Evolutionary conservation across 495 filamentous ascomycete species (phyloP), one percentile per base, ranked within the genome.

Genomic region (Talaromyces borbonicus): DNA sequence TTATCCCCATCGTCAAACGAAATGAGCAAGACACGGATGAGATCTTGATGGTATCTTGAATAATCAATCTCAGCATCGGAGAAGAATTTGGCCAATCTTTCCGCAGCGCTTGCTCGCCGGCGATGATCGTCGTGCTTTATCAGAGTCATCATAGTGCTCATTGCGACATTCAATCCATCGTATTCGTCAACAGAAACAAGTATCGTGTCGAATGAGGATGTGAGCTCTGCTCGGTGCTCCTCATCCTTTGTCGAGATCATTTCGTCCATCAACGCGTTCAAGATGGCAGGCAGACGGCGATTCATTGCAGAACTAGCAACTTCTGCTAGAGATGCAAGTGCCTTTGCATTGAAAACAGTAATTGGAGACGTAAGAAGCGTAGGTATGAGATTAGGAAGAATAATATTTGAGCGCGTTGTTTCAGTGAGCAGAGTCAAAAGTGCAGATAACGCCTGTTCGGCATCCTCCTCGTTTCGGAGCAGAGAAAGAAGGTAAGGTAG

Each of bases 301-400:
- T 87, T 92, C 81, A 98, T 90, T 45, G 92, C 79, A 25, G 81
- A 69, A 24, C 87, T 81, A 19, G 93, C 90, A 38, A 97, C 92
- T 63, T 89, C 79, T 36, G 92, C 87, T 48, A 98, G 64, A 22
- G 92, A 96, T 30, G 92, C 93, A 38, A 98, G 65, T 11, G 92
- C 92, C 55, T 77, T 85, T 48, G 92, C 92, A 53, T 97, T 97
- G 77, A 98, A 98, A 4, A 82, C 74, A 4, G 86, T 81, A 49
- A 98, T 93, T n/a, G 92, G 92, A 26, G 88, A 78, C 9, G 83
- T 75, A 45, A 95, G 82, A 18, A 98, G 73, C 0, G 88, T 96
- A 0, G 92, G 92, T 42, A 98, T 86, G 25, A 98, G 84, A 64
- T 90, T 94, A 25, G 92, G 92, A 32, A 98, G 73, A 52, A 98